Evolutionary conservation across 257 asterid genomes (phyloP).

Genomic region (Rhazya stricta): DNA sequence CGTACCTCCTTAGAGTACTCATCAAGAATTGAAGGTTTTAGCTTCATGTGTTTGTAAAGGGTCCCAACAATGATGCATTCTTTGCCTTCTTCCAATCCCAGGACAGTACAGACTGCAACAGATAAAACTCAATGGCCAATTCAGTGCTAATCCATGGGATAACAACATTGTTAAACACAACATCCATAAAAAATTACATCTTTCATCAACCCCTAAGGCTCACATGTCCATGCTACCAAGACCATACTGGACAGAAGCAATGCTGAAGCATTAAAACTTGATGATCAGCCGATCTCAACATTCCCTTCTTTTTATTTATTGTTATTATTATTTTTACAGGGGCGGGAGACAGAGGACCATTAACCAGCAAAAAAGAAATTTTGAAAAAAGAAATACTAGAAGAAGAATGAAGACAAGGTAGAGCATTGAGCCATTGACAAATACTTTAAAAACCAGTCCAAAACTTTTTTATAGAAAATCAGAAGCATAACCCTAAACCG

Average conservation of each 20-base stretch:
- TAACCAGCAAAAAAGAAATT: too few relatives aligned
- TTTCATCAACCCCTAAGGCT: not conserved
- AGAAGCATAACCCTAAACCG: not conserved
- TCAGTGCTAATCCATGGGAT: not conserved
- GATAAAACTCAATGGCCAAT: constrained; percentile 6
- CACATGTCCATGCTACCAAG: not conserved
- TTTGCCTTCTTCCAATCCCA: constrained; percentile 76
- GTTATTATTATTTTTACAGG: too few relatives aligned
- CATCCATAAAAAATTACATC: not conserved
- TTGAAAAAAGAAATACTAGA: not conserved
- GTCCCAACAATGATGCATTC: constrained; percentile 90
- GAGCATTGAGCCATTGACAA: not conserved
- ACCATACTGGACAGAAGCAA: not conserved
- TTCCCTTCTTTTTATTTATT: not conserved
- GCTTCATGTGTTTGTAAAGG: constrained; percentile 88
- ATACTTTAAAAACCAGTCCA: not conserved
- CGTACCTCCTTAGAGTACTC: constrained; percentile 95
- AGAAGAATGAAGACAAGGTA: not conserved
- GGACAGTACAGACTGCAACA: constrained; percentile 78
- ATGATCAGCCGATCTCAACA: not conserved
- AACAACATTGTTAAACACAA: not conserved
- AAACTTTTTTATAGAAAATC: not conserved
- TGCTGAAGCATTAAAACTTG: not conserved
- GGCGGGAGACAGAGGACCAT: not conserved
- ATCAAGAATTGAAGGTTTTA: constrained; percentile 81